Base-by-base conservation (phyloP, 2,329 filamentous ascomycete genomes). In the Exophiala calicioides region DNA sequence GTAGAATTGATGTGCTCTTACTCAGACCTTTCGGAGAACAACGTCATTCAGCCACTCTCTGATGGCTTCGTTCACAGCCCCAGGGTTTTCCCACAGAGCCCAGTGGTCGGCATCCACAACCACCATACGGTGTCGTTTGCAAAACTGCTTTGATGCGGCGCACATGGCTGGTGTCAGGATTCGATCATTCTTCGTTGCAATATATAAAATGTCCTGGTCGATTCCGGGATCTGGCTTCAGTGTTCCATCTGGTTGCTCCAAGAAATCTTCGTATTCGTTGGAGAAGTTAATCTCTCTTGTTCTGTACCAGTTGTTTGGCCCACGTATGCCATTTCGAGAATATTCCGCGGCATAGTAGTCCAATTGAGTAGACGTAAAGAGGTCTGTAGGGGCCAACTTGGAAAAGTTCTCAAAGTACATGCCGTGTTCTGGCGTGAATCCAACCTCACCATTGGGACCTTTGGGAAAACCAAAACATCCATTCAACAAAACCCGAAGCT, bases 251-350 rank as follows among this genome's bases (percentile, higher is more conserved):
- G n/a, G n/a, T 7, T 27, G 24, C 7, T 27, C 24, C 7, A 27
- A 27, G 24, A 27, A 27, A 27, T 7, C 7, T 27, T 12, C 24
- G 24, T 27, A 27, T 27, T 27, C 24, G 24, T 27, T 12, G 7
- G 24, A 7, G 7, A 7, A 27, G 24, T 27, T 27, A 12, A 85
- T 65, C 64, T 79, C 72, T n/a, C 79, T 74, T 2, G 80, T 86
- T 30, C 89, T 82, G 70, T 97, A 97, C 88, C 89, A 95, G 68
- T 90, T 93, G 48, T 88, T 73, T 12, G 89, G 87, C 1, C 88
- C 89, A 54, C 83, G 80, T 54, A 97, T 68, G 33, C 89, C 88
- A 61, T 83, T 79, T 31, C 78, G 77, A 15, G 73, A 66, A 67
- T 84, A 95, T 68, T 89, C 76, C 18, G 79, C 68, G 15, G 80